Conservation (phyloP, 2,329 filamentous ascomycete species). For the Diaporthe citriasiana region DNA sequence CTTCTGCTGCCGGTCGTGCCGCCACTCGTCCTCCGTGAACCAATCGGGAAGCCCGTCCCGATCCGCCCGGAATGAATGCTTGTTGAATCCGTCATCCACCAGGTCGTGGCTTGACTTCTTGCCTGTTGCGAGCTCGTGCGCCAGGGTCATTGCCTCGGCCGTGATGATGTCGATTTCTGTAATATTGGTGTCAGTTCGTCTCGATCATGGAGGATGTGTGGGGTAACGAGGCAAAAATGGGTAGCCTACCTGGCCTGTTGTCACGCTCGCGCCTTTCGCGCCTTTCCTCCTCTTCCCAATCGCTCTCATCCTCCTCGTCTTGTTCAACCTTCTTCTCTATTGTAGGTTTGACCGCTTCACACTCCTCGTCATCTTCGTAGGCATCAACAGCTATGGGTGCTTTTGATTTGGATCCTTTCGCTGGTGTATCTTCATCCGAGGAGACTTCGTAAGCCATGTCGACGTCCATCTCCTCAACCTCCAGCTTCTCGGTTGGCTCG, state of each 20-base stretch:
- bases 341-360: slow-evolving; percentile 73
- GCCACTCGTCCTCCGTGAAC: slow-evolving; percentile 94
- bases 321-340: slow-evolving; percentile 55
- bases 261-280: slow-evolving; percentile 73
- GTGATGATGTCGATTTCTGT: slow-evolving; percentile 97
- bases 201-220: neutral
- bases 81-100: slow-evolving; percentile 94
- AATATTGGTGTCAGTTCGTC: slow-evolving; percentile 13
- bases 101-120: slow-evolving; percentile 84
- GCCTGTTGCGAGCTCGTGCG: slow-evolving; percentile 90
- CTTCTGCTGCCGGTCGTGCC: slow-evolving; percentile 85
- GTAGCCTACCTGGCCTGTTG: slow-evolving; percentile 69
- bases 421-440: slow-evolving; percentile 53
- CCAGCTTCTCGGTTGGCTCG: slow-evolving; percentile 56
- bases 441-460: slow-evolving; percentile 48
- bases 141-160: slow-evolving; percentile 98
- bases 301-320: slow-evolving; percentile 54
- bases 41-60: slow-evolving; percentile 93
- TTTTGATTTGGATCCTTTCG: slow-evolving; percentile 52
- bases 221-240: neutral
- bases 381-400: slow-evolving; percentile 58
- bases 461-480: slow-evolving; percentile 52
- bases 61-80: slow-evolving; percentile 85
- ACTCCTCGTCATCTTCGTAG: slow-evolving; percentile 55
- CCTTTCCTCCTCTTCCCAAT: slow-evolving; percentile 75